Evolutionary conservation across 495 filamentous ascomycete species (phyloP).

Genomic region (Penicillium nucicola): DNA sequence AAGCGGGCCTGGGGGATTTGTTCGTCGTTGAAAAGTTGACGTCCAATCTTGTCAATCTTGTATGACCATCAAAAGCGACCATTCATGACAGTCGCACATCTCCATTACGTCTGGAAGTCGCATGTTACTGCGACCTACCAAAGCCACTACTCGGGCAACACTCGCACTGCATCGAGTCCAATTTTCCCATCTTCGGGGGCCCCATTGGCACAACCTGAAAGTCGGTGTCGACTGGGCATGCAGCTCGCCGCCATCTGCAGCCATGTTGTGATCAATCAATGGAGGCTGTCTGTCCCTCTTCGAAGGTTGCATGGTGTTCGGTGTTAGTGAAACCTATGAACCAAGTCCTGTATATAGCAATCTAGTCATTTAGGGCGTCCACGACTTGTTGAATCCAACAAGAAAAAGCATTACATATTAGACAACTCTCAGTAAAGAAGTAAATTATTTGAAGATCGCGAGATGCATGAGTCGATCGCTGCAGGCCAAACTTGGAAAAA

Average conservation of each 20-base stretch:
- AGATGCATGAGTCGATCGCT: too few relatives aligned
- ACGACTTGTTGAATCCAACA: neutral
- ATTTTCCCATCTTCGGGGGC: neutral
- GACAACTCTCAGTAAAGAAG: too few relatives aligned
- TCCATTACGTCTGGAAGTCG: neutral
- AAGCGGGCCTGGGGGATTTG: slow-evolving; percentile 40
- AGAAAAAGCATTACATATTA: too few relatives aligned
- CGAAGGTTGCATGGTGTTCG: slow-evolving; percentile 9
- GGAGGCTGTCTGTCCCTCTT: neutral
- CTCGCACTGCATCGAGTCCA: neutral
- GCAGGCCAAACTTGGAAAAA: too few relatives aligned
- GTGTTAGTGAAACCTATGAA: slow-evolving; percentile 2
- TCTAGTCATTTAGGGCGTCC: neutral
- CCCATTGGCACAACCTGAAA: slow-evolving; percentile 4
- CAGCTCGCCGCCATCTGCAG: neutral
- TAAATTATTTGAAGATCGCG: too few relatives aligned
- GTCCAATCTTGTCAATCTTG: slow-evolving; percentile 22
- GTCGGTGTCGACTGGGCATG: slow-evolving; percentile 4
- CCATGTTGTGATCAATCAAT: slow-evolving; percentile 2
- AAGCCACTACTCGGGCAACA: neutral
- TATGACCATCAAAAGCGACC: neutral
- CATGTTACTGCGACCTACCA: neutral
- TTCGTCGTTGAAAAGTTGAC: slow-evolving; percentile 31
- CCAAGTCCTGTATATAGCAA: slow-evolving; percentile 6
- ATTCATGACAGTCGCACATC: neutral